Conservation (phyloP, 225 moss, liverwort and hornwort species). For the Pseudoscleropodium purum region DNA sequence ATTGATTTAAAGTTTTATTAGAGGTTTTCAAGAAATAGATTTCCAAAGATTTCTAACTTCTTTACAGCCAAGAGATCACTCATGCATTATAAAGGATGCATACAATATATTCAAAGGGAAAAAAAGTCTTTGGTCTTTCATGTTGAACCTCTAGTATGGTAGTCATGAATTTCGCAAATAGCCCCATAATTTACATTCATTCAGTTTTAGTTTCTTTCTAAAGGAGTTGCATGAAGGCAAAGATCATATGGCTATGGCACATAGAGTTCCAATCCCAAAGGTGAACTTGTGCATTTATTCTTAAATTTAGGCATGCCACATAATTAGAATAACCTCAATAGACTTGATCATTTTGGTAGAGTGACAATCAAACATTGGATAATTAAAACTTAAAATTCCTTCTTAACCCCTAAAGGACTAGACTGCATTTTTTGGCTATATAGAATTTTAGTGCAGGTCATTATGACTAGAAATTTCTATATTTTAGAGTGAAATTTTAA, state of each 20-base stretch:
- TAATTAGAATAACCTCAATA: too few relatives aligned
- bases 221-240: neutral
- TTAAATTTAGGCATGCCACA: neutral
- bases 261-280: rapidly evolving
- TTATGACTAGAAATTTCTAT: too few relatives aligned
- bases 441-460: too few relatives aligned
- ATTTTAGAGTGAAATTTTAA: too few relatives aligned
- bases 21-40: neutral
- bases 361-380: neutral
- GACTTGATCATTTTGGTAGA: neutral
- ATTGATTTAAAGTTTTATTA: neutral
- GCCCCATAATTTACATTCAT: neutral
- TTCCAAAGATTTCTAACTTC: neutral
- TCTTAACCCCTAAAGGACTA: too few relatives aligned
- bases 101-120: too few relatives aligned
- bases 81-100: rapidly evolving
- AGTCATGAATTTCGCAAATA: neutral
- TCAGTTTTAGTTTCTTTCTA: neutral
- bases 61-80: neutral
- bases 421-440: too few relatives aligned
- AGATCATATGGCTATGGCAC: neutral
- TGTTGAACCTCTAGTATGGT: neutral
- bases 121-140: neutral
- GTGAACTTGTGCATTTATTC: neutral
- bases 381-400: neutral